Percentiles rank a stretch among this genome's conserved stretches.
These are phyloP conservation scores for Pelargonium myrrhifolium DNA, from an alignment of 441 rosid genomes.

Conservation along the genomic window DNA sequence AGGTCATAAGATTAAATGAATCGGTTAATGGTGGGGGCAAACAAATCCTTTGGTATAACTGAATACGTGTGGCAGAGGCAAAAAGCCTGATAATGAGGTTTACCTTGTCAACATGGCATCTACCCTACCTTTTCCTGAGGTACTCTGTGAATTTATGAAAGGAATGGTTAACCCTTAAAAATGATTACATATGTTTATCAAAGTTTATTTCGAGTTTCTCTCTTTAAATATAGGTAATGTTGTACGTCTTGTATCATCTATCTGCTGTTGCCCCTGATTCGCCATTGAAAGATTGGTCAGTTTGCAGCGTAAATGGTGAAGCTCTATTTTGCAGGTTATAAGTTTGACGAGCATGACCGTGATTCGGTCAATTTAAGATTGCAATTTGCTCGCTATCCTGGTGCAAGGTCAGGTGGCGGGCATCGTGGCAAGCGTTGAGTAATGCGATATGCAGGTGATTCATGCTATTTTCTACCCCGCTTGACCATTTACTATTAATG, in stretches of 20 bases:
- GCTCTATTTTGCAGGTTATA: constrained; percentile 53
- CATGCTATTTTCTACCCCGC: constrained; percentile 22
- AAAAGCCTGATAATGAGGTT: background rate
- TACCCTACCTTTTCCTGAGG: background rate
- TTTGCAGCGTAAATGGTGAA: background rate
- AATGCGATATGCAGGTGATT: constrained; percentile 37
- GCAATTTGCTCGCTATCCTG: constrained; percentile 78
- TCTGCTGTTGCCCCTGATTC: background rate
- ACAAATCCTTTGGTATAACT: background rate
- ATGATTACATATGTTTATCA: background rate
- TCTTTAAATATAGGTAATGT: background rate
- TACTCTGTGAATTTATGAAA: background rate
- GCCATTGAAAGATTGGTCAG: background rate
- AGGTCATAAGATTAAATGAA: background rate
- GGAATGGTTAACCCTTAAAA: background rate
- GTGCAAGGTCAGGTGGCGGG: constrained; percentile 70
- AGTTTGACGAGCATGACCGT: constrained; percentile 56
- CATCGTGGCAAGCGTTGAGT: constrained; percentile 55
- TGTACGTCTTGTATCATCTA: background rate
- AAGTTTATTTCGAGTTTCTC: background rate
- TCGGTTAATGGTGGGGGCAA: background rate
- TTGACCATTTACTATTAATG: constrained; percentile 30
- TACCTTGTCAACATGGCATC: background rate
- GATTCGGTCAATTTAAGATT: constrained; percentile 50
- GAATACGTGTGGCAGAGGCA: background rate